These are phyloP conservation scores for Ammopiptanthus mongolicus DNA, from an alignment of 306 rosid genomes.

Conservation along the genomic window DNA sequence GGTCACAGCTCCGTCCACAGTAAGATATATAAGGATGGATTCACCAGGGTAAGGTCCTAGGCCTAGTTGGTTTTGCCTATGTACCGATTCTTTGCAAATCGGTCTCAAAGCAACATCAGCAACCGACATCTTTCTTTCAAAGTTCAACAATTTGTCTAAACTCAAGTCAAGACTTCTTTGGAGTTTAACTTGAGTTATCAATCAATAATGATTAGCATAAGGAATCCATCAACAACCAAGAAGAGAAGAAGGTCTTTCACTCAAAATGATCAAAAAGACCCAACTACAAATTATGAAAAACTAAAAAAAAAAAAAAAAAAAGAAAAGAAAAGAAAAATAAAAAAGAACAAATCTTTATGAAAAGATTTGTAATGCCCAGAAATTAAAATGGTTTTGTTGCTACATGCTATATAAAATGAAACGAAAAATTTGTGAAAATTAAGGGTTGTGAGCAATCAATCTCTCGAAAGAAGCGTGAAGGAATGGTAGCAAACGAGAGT, in stretches of 20 bases:
- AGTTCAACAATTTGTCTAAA: neutral
- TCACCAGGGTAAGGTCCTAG: conserved; percentile 28
- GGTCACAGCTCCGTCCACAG: conserved; percentile 43
- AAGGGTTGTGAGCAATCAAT: neutral
- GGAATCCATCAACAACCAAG: neutral
- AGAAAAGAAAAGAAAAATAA: neutral
- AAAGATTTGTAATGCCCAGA: neutral
- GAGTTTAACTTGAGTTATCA: neutral
- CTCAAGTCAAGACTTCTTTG: neutral
- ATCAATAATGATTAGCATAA: neutral
- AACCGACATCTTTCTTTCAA: conserved; percentile 53
- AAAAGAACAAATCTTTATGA: neutral
- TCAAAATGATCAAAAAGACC: conserved; percentile 33
- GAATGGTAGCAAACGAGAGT: conserved; percentile 36
- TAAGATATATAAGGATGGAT: conserved; percentile 46
- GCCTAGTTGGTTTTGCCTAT: conserved; percentile 20
- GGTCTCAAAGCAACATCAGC: conserved; percentile 53
- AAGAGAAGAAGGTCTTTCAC: conserved; percentile 20
- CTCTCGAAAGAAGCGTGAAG: conserved; percentile 20
- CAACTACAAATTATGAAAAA: neutral
- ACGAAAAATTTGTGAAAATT: neutral
- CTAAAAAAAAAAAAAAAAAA: neutral
- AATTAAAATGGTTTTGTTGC: neutral
- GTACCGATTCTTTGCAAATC: conserved; percentile 38
- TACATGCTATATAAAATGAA: neutral